These are phyloP conservation scores for Amanita jacksonii DNA, from an alignment of 768 basidiomycete species.

Conservation along the genomic window DNA sequence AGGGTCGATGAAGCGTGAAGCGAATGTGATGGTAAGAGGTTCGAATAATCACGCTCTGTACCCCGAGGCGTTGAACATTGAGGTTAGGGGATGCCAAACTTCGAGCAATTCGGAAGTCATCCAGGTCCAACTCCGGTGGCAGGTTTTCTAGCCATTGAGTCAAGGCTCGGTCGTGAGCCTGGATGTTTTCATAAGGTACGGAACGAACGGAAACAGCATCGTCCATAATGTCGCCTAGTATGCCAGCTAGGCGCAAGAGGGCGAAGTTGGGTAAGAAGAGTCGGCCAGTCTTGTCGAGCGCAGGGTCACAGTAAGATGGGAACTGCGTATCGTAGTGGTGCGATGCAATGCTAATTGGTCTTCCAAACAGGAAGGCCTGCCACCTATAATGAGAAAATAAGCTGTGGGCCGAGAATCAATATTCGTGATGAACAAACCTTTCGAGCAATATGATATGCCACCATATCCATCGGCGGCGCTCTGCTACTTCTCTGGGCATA, in stretches of 20 bases:
- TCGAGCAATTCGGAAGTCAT: slow-evolving; percentile 66
- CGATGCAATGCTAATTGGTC: slow-evolving; percentile 64
- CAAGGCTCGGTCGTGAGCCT: slow-evolving; percentile 62
- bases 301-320: slow-evolving; percentile 58
- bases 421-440: slow-evolving; percentile 36
- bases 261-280: slow-evolving; percentile 69
- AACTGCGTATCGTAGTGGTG: slow-evolving; percentile 80
- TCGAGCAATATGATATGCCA: slow-evolving; percentile 82
- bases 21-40: slow-evolving; percentile 76
- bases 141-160: slow-evolving; percentile 71
- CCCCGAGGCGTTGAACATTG: slow-evolving; percentile 55
- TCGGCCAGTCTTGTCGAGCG: slow-evolving; percentile 52
- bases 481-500: slow-evolving; percentile 59
- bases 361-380: slow-evolving; percentile 84
- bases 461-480: slow-evolving; percentile 83
- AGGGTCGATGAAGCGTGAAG: slow-evolving; percentile 77
- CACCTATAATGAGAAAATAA: slow-evolving; percentile 37
- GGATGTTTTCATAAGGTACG: slow-evolving; percentile 67
- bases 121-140: slow-evolving; percentile 63
- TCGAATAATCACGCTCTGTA: slow-evolving; percentile 75
- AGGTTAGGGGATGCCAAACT: slow-evolving; percentile 56
- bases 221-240: slow-evolving; percentile 80
- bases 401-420: slow-evolving; percentile 6
- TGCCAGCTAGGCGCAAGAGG: slow-evolving; percentile 65
- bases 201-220: slow-evolving; percentile 72